Evolutionary conservation across 352 stramenopile genomes (phyloP).

Genomic region (Phytophthora sojae): DNA sequence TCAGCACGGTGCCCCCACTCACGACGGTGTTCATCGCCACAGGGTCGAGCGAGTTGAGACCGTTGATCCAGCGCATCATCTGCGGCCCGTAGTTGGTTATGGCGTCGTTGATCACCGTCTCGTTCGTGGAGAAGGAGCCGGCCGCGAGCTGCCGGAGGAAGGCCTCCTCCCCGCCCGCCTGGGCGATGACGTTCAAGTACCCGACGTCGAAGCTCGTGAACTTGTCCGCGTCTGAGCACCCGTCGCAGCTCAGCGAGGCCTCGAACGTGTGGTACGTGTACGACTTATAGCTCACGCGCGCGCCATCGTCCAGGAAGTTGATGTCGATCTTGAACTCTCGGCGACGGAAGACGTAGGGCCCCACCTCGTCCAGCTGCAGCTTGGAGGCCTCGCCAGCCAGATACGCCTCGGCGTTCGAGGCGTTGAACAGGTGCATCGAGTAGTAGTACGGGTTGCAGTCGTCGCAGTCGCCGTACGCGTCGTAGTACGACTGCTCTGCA

Average conservation of each 20-base stretch:
- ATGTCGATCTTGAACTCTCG: slow-evolving; percentile 65
- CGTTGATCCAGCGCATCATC: slow-evolving; percentile 84
- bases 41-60: slow-evolving; percentile 77
- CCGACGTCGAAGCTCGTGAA: slow-evolving; percentile 61
- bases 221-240: slow-evolving; percentile 57
- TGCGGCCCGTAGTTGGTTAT: slow-evolving; percentile 51
- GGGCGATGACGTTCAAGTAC: slow-evolving; percentile 75
- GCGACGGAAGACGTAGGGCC: slow-evolving; percentile 70
- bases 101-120: slow-evolving; percentile 30
- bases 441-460: slow-evolving; percentile 69
- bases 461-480: slow-evolving; percentile 64
- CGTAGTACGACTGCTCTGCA: slow-evolving; percentile 48
- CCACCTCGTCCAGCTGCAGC: slow-evolving; percentile 61
- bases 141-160: slow-evolving; percentile 57
- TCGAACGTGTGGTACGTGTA: slow-evolving; percentile 76
- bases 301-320: slow-evolving; percentile 48
- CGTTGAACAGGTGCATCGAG: slow-evolving; percentile 48
- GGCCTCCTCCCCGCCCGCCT: slow-evolving; percentile 56
- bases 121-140: slow-evolving; percentile 53
- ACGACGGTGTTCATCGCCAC: slow-evolving; percentile 66
- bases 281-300: slow-evolving; percentile 60
- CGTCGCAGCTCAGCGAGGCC: slow-evolving; percentile 47
- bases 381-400: slow-evolving; percentile 48
- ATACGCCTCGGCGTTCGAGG: slow-evolving; percentile 49
- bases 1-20: slow-evolving; percentile 44